Evolutionary conservation across 306 rosid genomes (phyloP), one percentile per base, ranked within the genome.

Genomic region (Corylus heterophylla): DNA sequence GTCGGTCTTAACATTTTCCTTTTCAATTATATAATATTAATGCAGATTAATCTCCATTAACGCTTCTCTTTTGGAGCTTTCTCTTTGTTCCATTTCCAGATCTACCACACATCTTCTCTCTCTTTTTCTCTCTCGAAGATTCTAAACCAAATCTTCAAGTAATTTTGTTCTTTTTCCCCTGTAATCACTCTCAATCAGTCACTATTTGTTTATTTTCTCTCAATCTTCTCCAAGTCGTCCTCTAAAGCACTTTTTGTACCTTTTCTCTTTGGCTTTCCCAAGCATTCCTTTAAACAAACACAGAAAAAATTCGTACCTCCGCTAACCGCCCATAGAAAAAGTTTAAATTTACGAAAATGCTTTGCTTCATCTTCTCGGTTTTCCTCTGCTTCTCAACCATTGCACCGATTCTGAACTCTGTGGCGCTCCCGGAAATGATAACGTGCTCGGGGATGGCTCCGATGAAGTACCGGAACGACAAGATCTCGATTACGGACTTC

Each of bases 391-490:
- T 69, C 54, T 27, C 55, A 12, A 20, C 78, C 78, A 50, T 85
- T 47, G 73, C 78, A 0, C 73, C 74, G 8, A 67, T 83, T 48
- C 2, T 69, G 47, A 49, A 12, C 80, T 51, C 47, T 14, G 35
- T 25, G 25, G 59, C 87, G 0, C 59, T 10, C 1, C 82, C 85
- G 10, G 76, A 80, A 14, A 61, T 64, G 82, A 44, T 76, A 11
- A 89, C 98, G 7, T 94, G 98, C 79, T 90, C 98, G 17, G 80
- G 83, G 7, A 90, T 88, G n/a, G 97, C 92, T 9, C 92, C 93
- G 10, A 51, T 80, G 74, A 79, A 54, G 45, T 55, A 85, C 54
- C 91, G 98, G 18, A 20, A 59, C 77, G 94, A 94, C 37, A 92
- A 74, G 84, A 83, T 94, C 35, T 94, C 94, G 69, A 82, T 94